phyloP scores from a whole-genome alignment of 2,329 filamentous ascomycete genomes.

The Capronia epimyces region DNA sequence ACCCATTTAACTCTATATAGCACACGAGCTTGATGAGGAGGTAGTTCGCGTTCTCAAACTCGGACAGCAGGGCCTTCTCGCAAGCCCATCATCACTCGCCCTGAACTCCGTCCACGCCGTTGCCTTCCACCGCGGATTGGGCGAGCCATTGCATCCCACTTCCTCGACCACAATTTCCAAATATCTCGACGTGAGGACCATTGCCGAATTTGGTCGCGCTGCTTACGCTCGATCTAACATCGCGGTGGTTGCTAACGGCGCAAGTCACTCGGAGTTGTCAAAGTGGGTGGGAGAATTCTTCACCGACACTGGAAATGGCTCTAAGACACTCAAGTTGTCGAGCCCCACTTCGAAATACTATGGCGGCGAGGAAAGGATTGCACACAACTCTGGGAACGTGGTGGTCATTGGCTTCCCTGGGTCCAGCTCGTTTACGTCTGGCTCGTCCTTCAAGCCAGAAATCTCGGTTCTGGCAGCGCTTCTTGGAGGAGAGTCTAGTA shows the following conservation, averaged over 20 bases:
- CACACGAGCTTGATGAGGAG: slow-evolving; percentile 85
- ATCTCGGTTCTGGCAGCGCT: slow-evolving; percentile 79
- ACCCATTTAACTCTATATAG: slow-evolving; percentile 45
- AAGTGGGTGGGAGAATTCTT: slow-evolving; percentile 97
- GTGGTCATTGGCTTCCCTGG: slow-evolving; percentile 90
- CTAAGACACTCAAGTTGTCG: slow-evolving; percentile 52
- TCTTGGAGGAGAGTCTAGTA: slow-evolving; percentile 80
- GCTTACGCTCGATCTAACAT: slow-evolving; percentile 89
- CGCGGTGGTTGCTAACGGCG: slow-evolving; percentile 83
- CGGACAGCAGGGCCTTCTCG: slow-evolving; percentile 67
- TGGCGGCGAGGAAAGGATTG: slow-evolving; percentile 87
- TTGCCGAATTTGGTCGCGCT: slow-evolving; percentile 68
- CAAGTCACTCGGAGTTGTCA: slow-evolving; percentile 65
- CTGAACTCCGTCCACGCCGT: slow-evolving; percentile 78
- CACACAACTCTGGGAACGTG: slow-evolving; percentile 70
- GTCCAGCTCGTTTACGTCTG: slow-evolving; percentile 64
- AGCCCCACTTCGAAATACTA: slow-evolving; percentile 73
- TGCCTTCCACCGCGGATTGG: slow-evolving; percentile 91
- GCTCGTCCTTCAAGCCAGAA: slow-evolving; percentile 78
- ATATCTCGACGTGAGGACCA: slow-evolving; percentile 70
- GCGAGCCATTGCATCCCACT: slow-evolving; percentile 67
- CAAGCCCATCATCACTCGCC: slow-evolving; percentile 62
- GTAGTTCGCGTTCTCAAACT: slow-evolving; percentile 69
- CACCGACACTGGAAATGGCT: slow-evolving; percentile 53
- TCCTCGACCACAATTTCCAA: slow-evolving; percentile 66